Conservation (phyloP, 2,329 filamentous ascomycete genomes). For the Arthrobotrys iridis region DNA sequence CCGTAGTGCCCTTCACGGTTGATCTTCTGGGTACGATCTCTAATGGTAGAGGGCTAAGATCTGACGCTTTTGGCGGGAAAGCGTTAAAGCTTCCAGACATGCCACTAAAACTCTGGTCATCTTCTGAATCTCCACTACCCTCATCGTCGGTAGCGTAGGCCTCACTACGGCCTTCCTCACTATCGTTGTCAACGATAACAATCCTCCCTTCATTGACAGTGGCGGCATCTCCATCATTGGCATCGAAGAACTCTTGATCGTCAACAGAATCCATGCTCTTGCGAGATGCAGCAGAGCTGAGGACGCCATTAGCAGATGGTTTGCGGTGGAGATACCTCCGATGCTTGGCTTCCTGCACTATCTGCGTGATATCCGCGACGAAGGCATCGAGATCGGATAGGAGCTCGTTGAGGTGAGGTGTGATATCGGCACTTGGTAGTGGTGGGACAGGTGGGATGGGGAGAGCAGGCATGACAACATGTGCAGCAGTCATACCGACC, state of each 20-base stretch:
- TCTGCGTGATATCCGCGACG: constrained; percentile 79
- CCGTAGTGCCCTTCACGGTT: constrained; percentile 77
- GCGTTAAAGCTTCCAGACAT: constrained; percentile 70
- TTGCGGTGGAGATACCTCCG: constrained; percentile 71
- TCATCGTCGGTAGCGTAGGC: constrained; percentile 74
- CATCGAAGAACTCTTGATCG: constrained; percentile 93
- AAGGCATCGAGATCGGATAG: constrained; percentile 85
- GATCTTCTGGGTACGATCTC: constrained; percentile 73
- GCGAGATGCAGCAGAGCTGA: constrained; percentile 62
- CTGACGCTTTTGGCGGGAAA: constrained; percentile 55
- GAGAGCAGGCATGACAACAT: constrained; percentile 35
- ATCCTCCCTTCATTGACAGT: constrained; percentile 56
- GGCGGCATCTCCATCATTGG: constrained; percentile 68
- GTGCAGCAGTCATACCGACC: constrained; percentile 48
- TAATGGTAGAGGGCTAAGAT: constrained; percentile 78
- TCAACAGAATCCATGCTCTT: constrained; percentile 84
- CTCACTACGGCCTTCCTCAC: constrained; percentile 60
- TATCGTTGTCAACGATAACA: constrained; percentile 57
- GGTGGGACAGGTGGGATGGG: constrained; percentile 57
- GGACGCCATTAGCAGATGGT: constrained; percentile 56
- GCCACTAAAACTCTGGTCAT: constrained; percentile 66
- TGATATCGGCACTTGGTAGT: constrained; percentile 70
- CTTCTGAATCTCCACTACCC: constrained; percentile 69
- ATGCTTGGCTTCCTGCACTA: constrained; percentile 82
- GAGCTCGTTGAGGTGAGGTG: constrained; percentile 84